Percentiles rank a stretch among this genome's conserved stretches.
These are phyloP conservation scores for Pyronema omphalodes DNA, from an alignment of 495 filamentous ascomycete species.

Conservation along the genomic window DNA sequence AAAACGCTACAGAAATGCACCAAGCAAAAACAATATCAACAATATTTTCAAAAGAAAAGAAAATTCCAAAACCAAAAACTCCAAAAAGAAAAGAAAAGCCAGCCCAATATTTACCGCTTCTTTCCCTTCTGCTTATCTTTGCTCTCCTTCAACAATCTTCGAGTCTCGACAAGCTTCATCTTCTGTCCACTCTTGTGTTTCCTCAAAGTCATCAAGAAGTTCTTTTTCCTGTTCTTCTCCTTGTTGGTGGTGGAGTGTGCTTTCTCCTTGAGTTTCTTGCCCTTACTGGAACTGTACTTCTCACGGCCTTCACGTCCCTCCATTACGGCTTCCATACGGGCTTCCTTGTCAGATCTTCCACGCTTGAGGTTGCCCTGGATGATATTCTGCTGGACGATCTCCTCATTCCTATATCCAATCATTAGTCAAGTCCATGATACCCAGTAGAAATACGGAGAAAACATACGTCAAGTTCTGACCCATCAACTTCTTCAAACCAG, in stretches of 20 bases:
- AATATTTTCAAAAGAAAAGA: too few species aligned
- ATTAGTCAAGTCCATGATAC: not conserved
- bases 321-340: slow-evolving; percentile 17
- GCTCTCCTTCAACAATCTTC: slow-evolving; percentile 61
- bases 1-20: too few species aligned
- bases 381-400: slow-evolving; percentile 43
- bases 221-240: slow-evolving; percentile 93
- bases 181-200: slow-evolving; percentile 89
- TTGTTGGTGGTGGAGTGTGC: slow-evolving; percentile 94
- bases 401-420: slow-evolving; percentile 28
- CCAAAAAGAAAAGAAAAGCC: too few species aligned
- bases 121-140: slow-evolving; percentile 67
- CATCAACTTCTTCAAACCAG: slow-evolving; percentile 46
- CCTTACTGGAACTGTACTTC: slow-evolving; percentile 16
- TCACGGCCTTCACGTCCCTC: slow-evolving; percentile 22
- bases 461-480: slow-evolving; percentile 19
- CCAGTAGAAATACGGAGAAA: not conserved
- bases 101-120: slow-evolving; percentile 37
- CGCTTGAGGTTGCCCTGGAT: slow-evolving; percentile 31
- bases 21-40: too few species aligned
- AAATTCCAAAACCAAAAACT: too few species aligned
- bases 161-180: slow-evolving; percentile 68
- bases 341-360: slow-evolving; percentile 21
- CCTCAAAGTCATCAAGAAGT: slow-evolving; percentile 91
- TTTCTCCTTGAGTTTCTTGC: slow-evolving; percentile 68